These are phyloP conservation scores for Przewalskia tangutica DNA, from an alignment of 257 asterid genomes.

Conservation along the genomic window DNA sequence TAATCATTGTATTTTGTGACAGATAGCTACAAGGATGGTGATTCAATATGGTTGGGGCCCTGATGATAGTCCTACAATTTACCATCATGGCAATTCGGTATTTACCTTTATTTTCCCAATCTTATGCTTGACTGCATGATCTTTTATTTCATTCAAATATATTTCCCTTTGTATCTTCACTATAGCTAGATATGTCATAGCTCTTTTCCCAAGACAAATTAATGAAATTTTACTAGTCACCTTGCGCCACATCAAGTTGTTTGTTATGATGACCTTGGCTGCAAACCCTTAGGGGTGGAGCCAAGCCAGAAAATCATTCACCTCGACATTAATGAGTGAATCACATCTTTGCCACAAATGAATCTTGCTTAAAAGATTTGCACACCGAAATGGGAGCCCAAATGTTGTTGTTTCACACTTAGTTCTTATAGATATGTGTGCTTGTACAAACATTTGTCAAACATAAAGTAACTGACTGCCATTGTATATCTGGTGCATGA, in stretches of 20 bases:
- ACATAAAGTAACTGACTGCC: background rate
- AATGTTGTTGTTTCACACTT: background rate
- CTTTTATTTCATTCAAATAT: background rate
- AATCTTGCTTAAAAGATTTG: background rate
- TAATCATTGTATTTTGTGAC: conserved; percentile 17
- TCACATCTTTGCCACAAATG: background rate
- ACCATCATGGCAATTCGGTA: conserved; percentile 51
- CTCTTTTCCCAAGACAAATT: background rate
- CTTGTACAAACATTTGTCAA: background rate
- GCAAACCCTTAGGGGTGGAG: background rate
- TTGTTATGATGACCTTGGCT: background rate
- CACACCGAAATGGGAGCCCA: background rate
- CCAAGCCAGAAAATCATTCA: background rate
- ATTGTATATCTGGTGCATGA: background rate
- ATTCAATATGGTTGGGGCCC: conserved; percentile 96
- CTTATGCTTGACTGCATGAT: background rate
- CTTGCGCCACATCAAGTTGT: background rate
- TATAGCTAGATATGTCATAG: background rate
- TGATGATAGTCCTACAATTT: conserved; percentile 74
- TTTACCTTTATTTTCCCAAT: background rate
- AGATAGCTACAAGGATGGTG: conserved; percentile 97
- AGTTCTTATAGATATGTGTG: background rate
- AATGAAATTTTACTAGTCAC: background rate
- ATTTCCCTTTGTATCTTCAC: background rate
- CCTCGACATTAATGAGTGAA: background rate